A percentile compares a stretch with the other conserved stretches of the same genome.
These are phyloP conservation scores for Inonotus obliquus DNA, from an alignment of 1,284 basidiomycete genomes.

Conservation along the genomic window DNA sequence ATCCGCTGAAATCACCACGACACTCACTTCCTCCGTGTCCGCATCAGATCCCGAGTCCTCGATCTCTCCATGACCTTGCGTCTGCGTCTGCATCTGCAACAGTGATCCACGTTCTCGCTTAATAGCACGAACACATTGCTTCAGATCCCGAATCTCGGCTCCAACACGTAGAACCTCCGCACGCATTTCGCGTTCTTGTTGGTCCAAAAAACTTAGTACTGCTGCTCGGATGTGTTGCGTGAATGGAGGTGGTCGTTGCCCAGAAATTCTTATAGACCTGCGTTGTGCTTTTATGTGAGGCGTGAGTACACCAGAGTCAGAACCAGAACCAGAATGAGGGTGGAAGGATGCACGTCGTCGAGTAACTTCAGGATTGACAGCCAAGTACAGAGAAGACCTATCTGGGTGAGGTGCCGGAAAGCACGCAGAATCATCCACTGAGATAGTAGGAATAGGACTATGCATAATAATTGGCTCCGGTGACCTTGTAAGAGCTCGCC, in stretches of 20 bases:
- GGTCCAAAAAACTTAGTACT: background rate
- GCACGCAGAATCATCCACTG: slow-evolving; percentile 2
- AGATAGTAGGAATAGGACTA: slow-evolving; percentile 10
- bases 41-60: background rate
- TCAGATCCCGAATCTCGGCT: slow-evolving; percentile 2
- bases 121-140: background rate
- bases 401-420: background rate
- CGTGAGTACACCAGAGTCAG: background rate
- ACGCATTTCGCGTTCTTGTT: slow-evolving; percentile 8
- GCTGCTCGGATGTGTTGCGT: background rate
- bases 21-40: background rate
- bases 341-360: background rate
- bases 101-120: background rate
- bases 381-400: background rate
- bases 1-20: background rate
- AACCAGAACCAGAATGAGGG: background rate
- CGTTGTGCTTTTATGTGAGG: background rate
- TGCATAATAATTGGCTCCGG: background rate
- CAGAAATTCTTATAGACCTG: background rate
- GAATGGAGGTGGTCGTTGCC: background rate
- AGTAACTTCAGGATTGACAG: background rate
- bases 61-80: background rate
- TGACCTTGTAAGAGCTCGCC: background rate
- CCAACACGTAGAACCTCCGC: background rate
- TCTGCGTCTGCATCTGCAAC: background rate